Conservation (phyloP, 83 land plant species). For the Diphasiastrum complanatum region DNA sequence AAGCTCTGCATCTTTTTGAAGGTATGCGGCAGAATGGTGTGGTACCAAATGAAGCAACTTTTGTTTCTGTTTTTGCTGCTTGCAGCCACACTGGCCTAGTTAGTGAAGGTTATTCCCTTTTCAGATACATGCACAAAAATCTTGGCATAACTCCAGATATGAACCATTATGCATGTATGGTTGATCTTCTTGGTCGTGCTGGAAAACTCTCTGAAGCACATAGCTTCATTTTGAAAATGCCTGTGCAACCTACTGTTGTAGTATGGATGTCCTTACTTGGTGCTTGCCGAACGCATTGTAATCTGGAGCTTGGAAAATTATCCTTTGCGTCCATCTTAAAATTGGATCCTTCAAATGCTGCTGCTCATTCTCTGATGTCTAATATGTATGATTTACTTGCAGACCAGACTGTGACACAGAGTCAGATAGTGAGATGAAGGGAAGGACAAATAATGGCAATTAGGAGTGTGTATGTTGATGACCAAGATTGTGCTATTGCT, state of each 20-base stretch:
- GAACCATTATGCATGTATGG: conserved; percentile 48
- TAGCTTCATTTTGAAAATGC: conserved; percentile 44
- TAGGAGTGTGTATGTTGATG: too few relatives aligned
- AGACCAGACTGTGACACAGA: too few relatives aligned
- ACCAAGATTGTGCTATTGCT: too few relatives aligned
- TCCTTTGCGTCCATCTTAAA: conserved; percentile 33
- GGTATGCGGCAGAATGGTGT: conserved; percentile 30
- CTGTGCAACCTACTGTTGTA: conserved; percentile 36
- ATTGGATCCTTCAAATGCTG: conserved; percentile 43
- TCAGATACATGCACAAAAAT: conserved; percentile 18
- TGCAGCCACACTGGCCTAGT: conserved; percentile 52
- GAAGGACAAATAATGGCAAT: too few relatives aligned
- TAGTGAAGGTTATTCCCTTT: conserved; percentile 29
- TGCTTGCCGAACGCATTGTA: conserved; percentile 44
- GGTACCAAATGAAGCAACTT: conserved; percentile 50
- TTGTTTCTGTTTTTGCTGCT: conserved; percentile 47
- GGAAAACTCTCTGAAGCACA: conserved; percentile 50
- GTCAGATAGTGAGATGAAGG: too few relatives aligned
- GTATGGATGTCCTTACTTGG: conserved; percentile 55
- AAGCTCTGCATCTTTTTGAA: conserved; percentile 29
- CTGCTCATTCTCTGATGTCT: conserved; percentile 46
- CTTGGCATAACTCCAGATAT: conserved; percentile 17
- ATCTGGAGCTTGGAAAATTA: conserved; percentile 40
- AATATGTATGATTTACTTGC: conserved; percentile 56
- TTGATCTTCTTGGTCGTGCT: conserved; percentile 39